A percentile compares a stretch with the other conserved stretches of the same genome.
Conservation (phyloP, 2,329 filamentous ascomycete genomes). For the Akanthomyces dipterigenus region DNA sequence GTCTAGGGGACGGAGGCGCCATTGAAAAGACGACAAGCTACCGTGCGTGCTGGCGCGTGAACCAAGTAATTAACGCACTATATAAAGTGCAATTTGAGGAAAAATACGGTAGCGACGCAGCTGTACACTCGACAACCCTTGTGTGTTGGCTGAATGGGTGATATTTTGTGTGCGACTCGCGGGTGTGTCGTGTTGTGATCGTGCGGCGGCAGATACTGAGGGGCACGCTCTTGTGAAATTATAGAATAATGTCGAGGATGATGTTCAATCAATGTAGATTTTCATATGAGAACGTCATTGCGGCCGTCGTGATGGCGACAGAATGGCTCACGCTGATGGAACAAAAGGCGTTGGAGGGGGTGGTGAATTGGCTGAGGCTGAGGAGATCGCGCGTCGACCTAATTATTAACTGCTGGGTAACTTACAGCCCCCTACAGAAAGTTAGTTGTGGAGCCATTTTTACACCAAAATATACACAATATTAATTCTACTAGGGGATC, state of each 20-base stretch:
- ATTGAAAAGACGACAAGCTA: constrained; percentile 32
- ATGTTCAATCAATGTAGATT: neutral
- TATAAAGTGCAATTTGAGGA: neutral
- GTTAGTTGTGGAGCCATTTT: too few species aligned
- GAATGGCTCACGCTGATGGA: neutral
- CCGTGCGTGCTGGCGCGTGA: constrained; percentile 11
- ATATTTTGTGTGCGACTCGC: neutral
- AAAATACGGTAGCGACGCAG: neutral
- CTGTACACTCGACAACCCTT: neutral
- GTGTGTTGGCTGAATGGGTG: constrained; percentile 11
- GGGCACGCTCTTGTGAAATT: neutral
- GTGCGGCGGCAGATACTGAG: neutral
- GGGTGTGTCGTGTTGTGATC: neutral
- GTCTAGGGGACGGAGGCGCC: constrained; percentile 65
- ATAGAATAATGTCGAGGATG: neutral
- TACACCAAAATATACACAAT: too few species aligned
- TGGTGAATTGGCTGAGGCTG: neutral
- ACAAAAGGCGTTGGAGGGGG: constrained; percentile 1
- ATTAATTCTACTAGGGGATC: too few species aligned
- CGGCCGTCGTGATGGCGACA: neutral
- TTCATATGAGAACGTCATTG: neutral
- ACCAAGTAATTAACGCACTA: constrained; percentile 20
- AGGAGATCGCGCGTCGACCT: neutral
- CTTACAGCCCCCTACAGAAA: too few species aligned
- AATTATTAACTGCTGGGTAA: too few species aligned